phyloP scores from a whole-genome alignment of 163 green algal genomes.

The Volvox carteri region DNA sequence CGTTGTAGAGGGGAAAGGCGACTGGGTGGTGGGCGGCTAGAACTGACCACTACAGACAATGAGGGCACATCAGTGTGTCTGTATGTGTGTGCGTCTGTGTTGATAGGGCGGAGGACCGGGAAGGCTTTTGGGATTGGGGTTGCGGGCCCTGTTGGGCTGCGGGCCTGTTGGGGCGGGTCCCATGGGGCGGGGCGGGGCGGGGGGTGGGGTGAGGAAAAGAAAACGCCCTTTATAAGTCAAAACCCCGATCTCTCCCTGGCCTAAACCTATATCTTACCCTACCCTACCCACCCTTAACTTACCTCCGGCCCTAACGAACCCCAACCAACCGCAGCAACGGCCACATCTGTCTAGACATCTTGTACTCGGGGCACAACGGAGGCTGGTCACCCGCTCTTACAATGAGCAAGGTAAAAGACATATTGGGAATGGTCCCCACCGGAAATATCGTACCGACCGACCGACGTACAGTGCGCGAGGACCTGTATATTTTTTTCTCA shows the following conservation, averaged over 20 bases:
- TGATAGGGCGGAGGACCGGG: background rate
- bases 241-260: no score
- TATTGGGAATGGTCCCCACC: background rate
- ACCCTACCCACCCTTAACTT: no score
- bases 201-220: no score
- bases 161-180: no score
- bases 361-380: constrained; percentile 82
- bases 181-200: no score
- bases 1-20: background rate
- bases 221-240: no score
- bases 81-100: background rate
- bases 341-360: constrained; percentile 89
- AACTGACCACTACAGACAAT: no score
- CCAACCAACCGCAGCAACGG: constrained; percentile 81
- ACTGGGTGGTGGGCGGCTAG: no score
- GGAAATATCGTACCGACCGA: background rate
- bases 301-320: no score
- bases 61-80: background rate
- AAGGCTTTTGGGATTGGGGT: no score
- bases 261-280: no score
- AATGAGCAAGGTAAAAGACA: constrained; percentile 78
- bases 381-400: constrained; percentile 91
- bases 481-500: background rate
- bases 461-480: background rate
- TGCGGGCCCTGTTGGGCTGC: no score